Conservation (phyloP, 2,329 filamentous ascomycete species). For the Apiospora sp. region DNA sequence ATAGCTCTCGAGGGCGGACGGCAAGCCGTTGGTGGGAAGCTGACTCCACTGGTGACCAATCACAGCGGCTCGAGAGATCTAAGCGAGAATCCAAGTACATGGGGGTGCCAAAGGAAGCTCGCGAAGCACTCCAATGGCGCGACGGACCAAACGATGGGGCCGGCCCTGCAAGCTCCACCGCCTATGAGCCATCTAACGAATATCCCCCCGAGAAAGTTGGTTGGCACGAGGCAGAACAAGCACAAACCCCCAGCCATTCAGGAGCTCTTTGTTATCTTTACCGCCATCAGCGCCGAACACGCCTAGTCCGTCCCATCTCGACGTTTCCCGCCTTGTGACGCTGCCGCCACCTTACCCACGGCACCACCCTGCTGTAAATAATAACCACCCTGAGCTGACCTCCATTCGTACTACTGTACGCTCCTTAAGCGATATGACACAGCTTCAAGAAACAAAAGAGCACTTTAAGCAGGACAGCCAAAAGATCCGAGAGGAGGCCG, state of each 20-base stretch:
- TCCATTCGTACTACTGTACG: constrained; percentile 79
- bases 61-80: constrained; percentile 73
- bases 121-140: constrained; percentile 76
- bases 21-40: constrained; percentile 97
- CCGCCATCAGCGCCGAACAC: constrained; percentile 55
- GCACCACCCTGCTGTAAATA: constrained; percentile 95
- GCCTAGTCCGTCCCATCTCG: constrained; percentile 66
- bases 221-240: constrained; percentile 58
- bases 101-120: constrained; percentile 81
- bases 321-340: constrained; percentile 91
- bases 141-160: constrained; percentile 51
- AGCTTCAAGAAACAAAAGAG: constrained; percentile 74
- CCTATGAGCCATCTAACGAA: constrained; percentile 51
- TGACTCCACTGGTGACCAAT: constrained; percentile 73
- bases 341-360: constrained; percentile 93
- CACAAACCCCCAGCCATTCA: constrained; percentile 54
- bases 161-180: constrained; percentile 47
- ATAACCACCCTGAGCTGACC: constrained; percentile 89
- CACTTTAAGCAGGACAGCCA: constrained; percentile 63
- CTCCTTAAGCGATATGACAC: constrained; percentile 74
- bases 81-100: constrained; percentile 97
- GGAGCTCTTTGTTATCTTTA: constrained; percentile 50
- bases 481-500: constrained; percentile 65
- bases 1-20: constrained; percentile 84
- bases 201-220: constrained; percentile 65